Evolutionary conservation across 1,284 basidiomycete species (phyloP).

Genomic region (Sporisorium sorghi): DNA sequence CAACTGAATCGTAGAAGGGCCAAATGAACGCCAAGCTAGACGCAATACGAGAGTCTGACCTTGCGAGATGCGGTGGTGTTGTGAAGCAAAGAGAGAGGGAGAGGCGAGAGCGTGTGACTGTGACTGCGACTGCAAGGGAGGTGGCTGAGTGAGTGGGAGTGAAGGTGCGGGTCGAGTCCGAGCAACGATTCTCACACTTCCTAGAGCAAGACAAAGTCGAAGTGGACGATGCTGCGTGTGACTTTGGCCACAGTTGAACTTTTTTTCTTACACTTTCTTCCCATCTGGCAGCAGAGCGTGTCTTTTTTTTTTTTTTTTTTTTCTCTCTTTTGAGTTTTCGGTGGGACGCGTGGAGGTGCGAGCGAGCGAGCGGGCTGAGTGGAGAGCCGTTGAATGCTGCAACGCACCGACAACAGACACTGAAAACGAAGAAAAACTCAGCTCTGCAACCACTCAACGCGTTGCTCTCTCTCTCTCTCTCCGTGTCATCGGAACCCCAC

Average conservation of each 20-base stretch:
- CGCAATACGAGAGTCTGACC: background rate
- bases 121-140: constrained; percentile 2
- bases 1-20: background rate
- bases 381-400: background rate
- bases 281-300: background rate
- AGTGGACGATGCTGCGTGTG: background rate
- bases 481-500: too few relatives aligned
- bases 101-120: constrained; percentile 2
- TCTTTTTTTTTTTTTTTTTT: background rate
- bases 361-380: background rate
- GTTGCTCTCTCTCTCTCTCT: background rate
- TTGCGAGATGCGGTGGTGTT: background rate
- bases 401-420: background rate
- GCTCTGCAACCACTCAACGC: constrained; percentile 4
- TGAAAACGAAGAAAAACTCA: background rate
- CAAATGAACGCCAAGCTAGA: background rate
- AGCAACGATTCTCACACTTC: constrained; percentile 3
- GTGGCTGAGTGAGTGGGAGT: background rate
- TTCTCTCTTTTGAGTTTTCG: background rate
- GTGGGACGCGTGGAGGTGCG: constrained; percentile 7
- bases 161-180: background rate
- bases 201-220: background rate
- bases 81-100: background rate
- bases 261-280: constrained; percentile 5
- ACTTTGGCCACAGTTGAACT: background rate